A percentile compares a stretch with the other conserved stretches of the same genome.
phyloP scores from a whole-genome alignment of 805 yeast genomes.

The Komagataella pseudopastoris region DNA sequence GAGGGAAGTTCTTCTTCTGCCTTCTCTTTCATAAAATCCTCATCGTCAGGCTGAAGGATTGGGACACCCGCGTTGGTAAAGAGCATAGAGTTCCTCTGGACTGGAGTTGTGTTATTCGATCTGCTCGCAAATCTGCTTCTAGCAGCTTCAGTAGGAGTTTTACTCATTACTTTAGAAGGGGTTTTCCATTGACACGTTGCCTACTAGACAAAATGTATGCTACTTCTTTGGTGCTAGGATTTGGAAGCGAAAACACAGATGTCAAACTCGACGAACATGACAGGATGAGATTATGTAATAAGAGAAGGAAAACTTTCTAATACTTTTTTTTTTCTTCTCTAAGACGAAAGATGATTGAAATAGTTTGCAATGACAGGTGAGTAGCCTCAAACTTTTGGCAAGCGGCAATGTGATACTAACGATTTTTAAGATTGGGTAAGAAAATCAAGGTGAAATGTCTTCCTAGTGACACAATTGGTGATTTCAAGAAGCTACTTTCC shows the following conservation, averaged over 20 bases:
- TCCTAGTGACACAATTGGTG: constrained; percentile 76
- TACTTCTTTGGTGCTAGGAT: not conserved
- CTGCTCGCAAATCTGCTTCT: not conserved
- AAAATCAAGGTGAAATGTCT: constrained; percentile 81
- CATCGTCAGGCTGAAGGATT: not conserved
- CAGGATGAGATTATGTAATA: not conserved
- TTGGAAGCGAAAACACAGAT: not conserved
- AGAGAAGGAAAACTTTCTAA: not conserved
- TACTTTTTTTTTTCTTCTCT: not conserved
- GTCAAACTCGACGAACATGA: not conserved
- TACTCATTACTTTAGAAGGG: not conserved
- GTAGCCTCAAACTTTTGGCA: constrained; percentile 7
- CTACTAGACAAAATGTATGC: not conserved
- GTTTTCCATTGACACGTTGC: not conserved
- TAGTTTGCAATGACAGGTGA: constrained; percentile 53
- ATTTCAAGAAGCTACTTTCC: constrained; percentile 73
- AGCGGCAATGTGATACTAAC: constrained; percentile 4
- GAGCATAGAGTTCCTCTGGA: not conserved
- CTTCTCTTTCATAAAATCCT: not conserved
- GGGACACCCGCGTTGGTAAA: not conserved
- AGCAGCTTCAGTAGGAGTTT: not conserved
- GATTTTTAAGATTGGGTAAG: constrained; percentile 52
- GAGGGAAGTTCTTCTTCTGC: not conserved
- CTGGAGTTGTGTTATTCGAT: not conserved
- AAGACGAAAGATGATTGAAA: constrained; percentile 46